Percentiles rank a stretch among this genome's conserved stretches.
Evolutionary conservation across 305 asterid genomes (phyloP).

Genomic region (Solanum hybrid): DNA sequence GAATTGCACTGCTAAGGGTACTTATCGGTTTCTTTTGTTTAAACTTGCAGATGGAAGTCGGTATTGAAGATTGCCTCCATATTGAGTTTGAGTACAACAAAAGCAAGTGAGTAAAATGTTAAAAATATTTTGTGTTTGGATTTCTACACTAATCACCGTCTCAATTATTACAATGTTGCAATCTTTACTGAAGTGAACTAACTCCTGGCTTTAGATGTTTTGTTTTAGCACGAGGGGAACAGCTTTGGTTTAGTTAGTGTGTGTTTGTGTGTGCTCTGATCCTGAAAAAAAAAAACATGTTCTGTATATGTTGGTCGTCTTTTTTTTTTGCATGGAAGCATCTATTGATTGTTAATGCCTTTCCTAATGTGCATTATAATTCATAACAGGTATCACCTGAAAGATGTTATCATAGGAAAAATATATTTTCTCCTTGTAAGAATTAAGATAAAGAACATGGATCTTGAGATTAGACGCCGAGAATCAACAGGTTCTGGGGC

Average conservation of each 20-base stretch:
- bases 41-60: slow-evolving; percentile 90
- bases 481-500: slow-evolving; percentile 96
- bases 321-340: background rate
- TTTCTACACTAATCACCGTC: background rate
- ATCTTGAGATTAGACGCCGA: slow-evolving; percentile 90
- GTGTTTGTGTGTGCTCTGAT: background rate
- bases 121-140: background rate
- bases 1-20: background rate
- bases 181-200: background rate
- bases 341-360: slow-evolving; percentile 12
- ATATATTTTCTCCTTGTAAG: slow-evolving; percentile 93
- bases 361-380: background rate
- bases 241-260: background rate
- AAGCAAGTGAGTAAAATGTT: slow-evolving; percentile 64
- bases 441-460: slow-evolving; percentile 97
- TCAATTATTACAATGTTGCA: background rate
- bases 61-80: slow-evolving; percentile 98
- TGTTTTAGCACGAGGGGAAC: background rate
- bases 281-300: background rate
- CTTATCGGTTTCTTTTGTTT: slow-evolving; percentile 5
- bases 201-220: background rate
- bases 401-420: slow-evolving; percentile 90
- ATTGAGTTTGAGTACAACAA: slow-evolving; percentile 96
- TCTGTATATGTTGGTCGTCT: background rate
- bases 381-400: slow-evolving; percentile 77